Base-by-base conservation (phyloP, 2,329 filamentous ascomycete species). In the Talaromyces sp. region DNA sequence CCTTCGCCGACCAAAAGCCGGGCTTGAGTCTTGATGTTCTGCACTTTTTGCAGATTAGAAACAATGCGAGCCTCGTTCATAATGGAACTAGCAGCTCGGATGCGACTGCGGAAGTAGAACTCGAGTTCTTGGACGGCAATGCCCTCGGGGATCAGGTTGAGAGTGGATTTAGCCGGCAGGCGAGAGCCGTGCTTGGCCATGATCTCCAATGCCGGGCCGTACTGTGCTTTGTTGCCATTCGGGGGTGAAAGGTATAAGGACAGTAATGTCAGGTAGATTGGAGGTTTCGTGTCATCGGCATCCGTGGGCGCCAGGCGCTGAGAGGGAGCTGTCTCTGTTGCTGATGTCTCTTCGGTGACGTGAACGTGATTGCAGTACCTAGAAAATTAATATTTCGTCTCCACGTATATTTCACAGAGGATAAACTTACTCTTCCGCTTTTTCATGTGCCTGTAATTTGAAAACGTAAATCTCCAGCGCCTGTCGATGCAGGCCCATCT, bases 391-490 rank as follows among this genome's bases (percentile, higher is more conserved):
- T 28, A 54, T 28, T 22, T 22, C 36, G 17, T 42, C 11, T 10
- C 28, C 32, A 27, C 51, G 65, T 36, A 60, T 4, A 42, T 17
- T 1, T 2, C 5, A 28, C 33, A 13, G 28, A 51, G 27, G 17
- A 22, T 17, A 27, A 54, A 81, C 87, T 64, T 79, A 96, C 88
- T 96, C 92, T 83, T 99, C 95, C 33, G 95, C 95, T 76, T 96
- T 98, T 13, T 79, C 80, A 65, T 91, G 93, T 73, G 96, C 89
- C 67, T 90, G 81, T 74, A 99, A 85, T 74, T 93, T 95, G 78
- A 97, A 99, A 30, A 98, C 93, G 73, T 96, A 99, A 58, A 99
- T 96, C 72, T 95, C 90, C n/a, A 99, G 80, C 0, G 95, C 95
- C 76, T 98, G 92, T 72, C 92, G 93, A 77, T 99, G 93, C 69